Evolutionary conservation across 306 rosid genomes (phyloP), one percentile per base, ranked within the genome.

Genomic region (Boehmeria nivea): DNA sequence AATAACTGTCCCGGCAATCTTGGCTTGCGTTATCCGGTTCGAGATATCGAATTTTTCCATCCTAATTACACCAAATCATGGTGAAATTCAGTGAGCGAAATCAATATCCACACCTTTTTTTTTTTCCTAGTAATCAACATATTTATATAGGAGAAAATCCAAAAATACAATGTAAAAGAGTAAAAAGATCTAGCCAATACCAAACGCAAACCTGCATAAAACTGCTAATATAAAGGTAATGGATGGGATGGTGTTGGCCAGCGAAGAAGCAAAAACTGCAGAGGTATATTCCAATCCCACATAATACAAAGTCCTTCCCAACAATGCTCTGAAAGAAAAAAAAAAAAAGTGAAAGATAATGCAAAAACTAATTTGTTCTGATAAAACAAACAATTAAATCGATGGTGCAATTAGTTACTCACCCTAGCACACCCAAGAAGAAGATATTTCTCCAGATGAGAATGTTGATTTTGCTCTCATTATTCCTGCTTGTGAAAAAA

Each of bases 341-440:
- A n/a, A n/a, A n/a, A n/a, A n/a, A n/a, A n/a, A n/a, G n/a, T 5
- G 9, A 6, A 6, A 43, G 16, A 5, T 13, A 15, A 10, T n/a
- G n/a, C n/a, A n/a, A n/a, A n/a, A n/a, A n/a, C n/a, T n/a, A n/a
- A n/a, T n/a, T n/a, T n/a, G n/a, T n/a, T n/a, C n/a, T n/a, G n/a
- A n/a, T n/a, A n/a, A n/a, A n/a, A n/a, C n/a, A n/a, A n/a, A n/a
- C n/a, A n/a, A n/a, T n/a, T n/a, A n/a, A n/a, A n/a, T n/a, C n/a
- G n/a, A n/a, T n/a, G n/a, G n/a, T n/a, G n/a, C n/a, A n/a, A n/a
- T n/a, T n/a, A n/a, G n/a, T n/a, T n/a, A 51, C 71, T 36, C 38
- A 64, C 58, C 67, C 63, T 11, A 59, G 22, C 12, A 51, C 16
- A 15, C 67, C 67, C 66, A 71, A 25, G 39, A 64, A 59, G 39